These are phyloP conservation scores for Przewalskia tangutica DNA, from an alignment of 257 asterid genomes.

Conservation along the genomic window DNA sequence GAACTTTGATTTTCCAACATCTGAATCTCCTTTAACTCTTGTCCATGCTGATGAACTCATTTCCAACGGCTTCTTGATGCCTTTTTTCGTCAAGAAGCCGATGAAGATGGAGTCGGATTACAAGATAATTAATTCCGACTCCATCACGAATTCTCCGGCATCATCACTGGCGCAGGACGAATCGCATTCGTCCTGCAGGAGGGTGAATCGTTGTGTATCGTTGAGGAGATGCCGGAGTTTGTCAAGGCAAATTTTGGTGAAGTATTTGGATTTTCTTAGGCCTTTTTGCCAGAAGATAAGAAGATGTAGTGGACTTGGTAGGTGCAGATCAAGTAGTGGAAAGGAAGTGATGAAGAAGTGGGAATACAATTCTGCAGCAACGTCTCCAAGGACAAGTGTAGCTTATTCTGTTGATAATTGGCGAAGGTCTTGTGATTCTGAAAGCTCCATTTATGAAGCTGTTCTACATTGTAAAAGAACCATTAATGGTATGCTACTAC, in stretches of 20 bases:
- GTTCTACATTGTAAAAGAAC: constrained; percentile 89
- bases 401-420: constrained; percentile 53
- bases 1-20: constrained; percentile 53
- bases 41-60: constrained; percentile 72
- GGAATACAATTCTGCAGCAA: constrained; percentile 26
- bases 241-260: constrained; percentile 35
- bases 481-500: constrained; percentile 22
- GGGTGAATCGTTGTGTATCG: constrained; percentile 24
- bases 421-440: constrained; percentile 84
- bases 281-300: constrained; percentile 30
- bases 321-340: constrained; percentile 18
- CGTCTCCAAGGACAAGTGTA: constrained; percentile 59
- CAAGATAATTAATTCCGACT: not conserved
- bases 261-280: constrained; percentile 44
- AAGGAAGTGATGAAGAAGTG: constrained; percentile 15
- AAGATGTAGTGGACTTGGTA: constrained; percentile 7
- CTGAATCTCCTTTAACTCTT: constrained; percentile 32
- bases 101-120: not conserved
- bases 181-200: constrained; percentile 8
- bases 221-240: constrained; percentile 44
- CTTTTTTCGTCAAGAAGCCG: constrained; percentile 22
- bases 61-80: constrained; percentile 53
- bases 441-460: constrained; percentile 82
- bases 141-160: not conserved
- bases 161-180: constrained; percentile 7